Conservation (phyloP, 495 filamentous ascomycete genomes). For the Cryomyces minteri region DNA sequence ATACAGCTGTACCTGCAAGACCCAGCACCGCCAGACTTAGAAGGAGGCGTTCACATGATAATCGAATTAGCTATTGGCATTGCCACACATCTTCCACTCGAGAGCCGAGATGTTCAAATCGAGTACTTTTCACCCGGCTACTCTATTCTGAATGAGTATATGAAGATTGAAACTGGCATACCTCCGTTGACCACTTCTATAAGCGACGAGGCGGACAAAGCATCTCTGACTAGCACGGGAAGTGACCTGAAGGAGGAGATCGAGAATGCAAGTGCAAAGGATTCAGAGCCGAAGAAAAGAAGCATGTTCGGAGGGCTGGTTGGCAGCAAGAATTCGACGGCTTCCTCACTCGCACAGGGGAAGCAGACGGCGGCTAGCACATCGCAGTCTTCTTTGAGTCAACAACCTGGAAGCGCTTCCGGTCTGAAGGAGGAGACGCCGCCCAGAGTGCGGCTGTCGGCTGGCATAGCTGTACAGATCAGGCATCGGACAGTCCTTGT, state of each 20-base stretch:
- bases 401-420: conserved; percentile 3
- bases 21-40: conserved; percentile 55
- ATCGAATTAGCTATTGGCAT: conserved; percentile 82
- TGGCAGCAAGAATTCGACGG: conserved; percentile 6
- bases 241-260: conserved; percentile 12
- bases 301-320: conserved; percentile 18
- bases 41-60: conserved; percentile 74
- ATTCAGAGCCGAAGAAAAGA: conserved; percentile 9
- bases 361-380: conserved; percentile 5
- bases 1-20: conserved; percentile 57
- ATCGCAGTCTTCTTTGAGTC: conserved; percentile 9
- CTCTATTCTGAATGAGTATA: conserved; percentile 43
- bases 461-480: conserved; percentile 75
- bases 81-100: conserved; percentile 67
- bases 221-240: conserved; percentile 16
- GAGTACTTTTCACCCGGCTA: conserved; percentile 65
- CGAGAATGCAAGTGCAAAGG: not conserved
- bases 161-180: conserved; percentile 70
- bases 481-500: conserved; percentile 63
- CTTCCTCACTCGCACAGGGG: conserved; percentile 3
- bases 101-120: conserved; percentile 79
- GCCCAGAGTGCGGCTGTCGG: conserved; percentile 55
- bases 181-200: conserved; percentile 45
- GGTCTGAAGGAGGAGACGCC: conserved; percentile 24
- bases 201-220: conserved; percentile 23